Evolutionary conservation across 148 eudicot genomes (phyloP).

Genomic region (Rhododendron vialii): DNA sequence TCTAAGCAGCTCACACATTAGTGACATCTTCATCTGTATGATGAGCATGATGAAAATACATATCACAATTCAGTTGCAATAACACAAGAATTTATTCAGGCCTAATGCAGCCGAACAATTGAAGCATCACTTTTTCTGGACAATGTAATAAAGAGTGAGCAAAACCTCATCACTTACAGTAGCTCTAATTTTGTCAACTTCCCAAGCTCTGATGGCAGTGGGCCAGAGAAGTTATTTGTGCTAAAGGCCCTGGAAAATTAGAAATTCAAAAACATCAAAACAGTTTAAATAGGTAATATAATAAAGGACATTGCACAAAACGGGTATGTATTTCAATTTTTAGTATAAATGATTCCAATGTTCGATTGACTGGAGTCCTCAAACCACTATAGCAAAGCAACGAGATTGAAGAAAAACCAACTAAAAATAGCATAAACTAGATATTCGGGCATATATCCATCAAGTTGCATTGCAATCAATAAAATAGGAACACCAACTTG

Average conservation of each 20-base stretch:
- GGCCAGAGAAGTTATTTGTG: conserved; percentile 66
- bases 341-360: background rate
- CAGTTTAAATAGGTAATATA: background rate
- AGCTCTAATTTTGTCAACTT: conserved; percentile 40
- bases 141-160: background rate
- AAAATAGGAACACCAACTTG: background rate
- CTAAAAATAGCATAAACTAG: background rate
- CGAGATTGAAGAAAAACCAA: background rate
- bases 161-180: conserved; percentile 42
- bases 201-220: conserved; percentile 75
- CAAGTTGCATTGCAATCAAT: background rate
- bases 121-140: background rate
- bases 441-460: background rate
- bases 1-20: background rate
- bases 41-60: background rate
- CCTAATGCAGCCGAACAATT: background rate
- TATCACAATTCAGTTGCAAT: background rate
- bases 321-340: background rate
- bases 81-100: background rate
- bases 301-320: background rate
- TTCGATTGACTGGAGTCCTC: no score
- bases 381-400: background rate
- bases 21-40: background rate
- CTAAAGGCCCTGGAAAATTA: conserved; percentile 46
- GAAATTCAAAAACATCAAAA: conserved; percentile 1